These are phyloP conservation scores for Kodamaea kaohsiungensis DNA, from an alignment of 805 yeast genomes.

Conservation along the genomic window DNA sequence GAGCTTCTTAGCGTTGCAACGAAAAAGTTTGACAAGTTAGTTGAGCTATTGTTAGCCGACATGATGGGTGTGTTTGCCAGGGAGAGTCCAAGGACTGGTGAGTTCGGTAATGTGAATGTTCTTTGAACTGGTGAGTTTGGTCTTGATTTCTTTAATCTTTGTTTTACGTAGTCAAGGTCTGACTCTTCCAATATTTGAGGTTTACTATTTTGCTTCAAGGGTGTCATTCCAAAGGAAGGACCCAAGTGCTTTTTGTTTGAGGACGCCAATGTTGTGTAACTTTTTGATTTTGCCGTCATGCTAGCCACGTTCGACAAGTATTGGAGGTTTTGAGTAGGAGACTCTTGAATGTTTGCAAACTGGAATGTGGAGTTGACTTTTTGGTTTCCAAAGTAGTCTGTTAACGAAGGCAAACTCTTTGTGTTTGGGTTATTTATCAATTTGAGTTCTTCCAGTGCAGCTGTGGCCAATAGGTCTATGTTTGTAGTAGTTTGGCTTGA, in stretches of 20 bases:
- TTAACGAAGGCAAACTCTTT: conserved; percentile 54
- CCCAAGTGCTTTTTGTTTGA: conserved; percentile 54
- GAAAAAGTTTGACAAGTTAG: conserved; percentile 38
- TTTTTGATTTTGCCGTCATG: conserved; percentile 24
- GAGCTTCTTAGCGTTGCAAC: conserved; percentile 22
- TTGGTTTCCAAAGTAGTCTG: conserved; percentile 43
- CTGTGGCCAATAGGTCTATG: conserved; percentile 53
- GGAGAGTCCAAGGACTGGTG: conserved; percentile 44
- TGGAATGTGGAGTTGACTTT: neutral
- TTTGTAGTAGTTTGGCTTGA: conserved; percentile 27
- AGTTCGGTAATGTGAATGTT: conserved; percentile 43
- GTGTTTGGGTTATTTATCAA: conserved; percentile 36
- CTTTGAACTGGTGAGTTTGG: conserved; percentile 48
- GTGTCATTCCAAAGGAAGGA: conserved; percentile 20
- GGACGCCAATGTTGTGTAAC: conserved; percentile 14
- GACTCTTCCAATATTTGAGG: conserved; percentile 36
- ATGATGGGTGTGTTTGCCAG: conserved; percentile 41
- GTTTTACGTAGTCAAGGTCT: conserved; percentile 49
- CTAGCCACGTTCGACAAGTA: conserved; percentile 44
- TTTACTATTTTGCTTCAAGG: conserved; percentile 11
- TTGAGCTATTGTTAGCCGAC: conserved; percentile 42
- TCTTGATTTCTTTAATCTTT: conserved; percentile 46
- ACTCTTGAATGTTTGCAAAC: conserved; percentile 1
- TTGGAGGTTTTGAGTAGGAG: conserved; percentile 25
- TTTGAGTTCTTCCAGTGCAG: conserved; percentile 56